Evolutionary conservation across 2,329 filamentous ascomycete genomes (phyloP), one percentile per base, ranked within the genome.

Genomic region (Ophiostoma angusticollis): DNA sequence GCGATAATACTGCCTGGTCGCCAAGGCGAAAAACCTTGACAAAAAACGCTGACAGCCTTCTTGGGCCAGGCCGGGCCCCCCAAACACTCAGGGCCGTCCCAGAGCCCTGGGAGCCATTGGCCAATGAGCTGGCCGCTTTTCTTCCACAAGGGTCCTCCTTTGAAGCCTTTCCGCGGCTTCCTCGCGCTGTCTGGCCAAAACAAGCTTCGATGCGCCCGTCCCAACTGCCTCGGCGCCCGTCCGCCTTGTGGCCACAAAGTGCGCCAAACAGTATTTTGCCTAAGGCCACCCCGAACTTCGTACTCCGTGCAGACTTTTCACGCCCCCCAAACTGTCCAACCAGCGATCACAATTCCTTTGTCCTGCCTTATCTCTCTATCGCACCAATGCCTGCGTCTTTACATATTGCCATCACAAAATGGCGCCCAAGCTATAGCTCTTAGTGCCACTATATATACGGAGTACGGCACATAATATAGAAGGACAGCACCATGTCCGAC

Each of bases 191-290:
- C 6, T 16, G 35, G 36, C 22, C 36, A 40, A 41, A 39, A 35
- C 34, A 42, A 40, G 37, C 43, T 42, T 45, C 40, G 22, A 28
- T 40, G 37, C 32, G 17, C 36, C 31, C 35, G n/a, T n/a, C n/a
- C n/a, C n/a, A n/a, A n/a, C n/a, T n/a, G 38, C 23, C 19, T 25
- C 21, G 24, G 9, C 19, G 16, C 41, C 19, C 17, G 35, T 21
- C 21, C 29, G 19, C 24, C 17, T 39, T 14, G 6, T 18, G 23
- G 23, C 9, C 14, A 23, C n/a, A n/a, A n/a, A n/a, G n/a, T n/a
- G n/a, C n/a, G n/a, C n/a, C n/a, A n/a, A n/a, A n/a, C n/a, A n/a
- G n/a, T n/a, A n/a, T n/a, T n/a, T n/a, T n/a, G n/a, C 11, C n/a
- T 24, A 16, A 14, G 25, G 14, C 21, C 16, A 14, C 24, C 12